phyloP scores from a whole-genome alignment of 164 flowering plant genomes.

The Chloranthus sessilifolius region DNA sequence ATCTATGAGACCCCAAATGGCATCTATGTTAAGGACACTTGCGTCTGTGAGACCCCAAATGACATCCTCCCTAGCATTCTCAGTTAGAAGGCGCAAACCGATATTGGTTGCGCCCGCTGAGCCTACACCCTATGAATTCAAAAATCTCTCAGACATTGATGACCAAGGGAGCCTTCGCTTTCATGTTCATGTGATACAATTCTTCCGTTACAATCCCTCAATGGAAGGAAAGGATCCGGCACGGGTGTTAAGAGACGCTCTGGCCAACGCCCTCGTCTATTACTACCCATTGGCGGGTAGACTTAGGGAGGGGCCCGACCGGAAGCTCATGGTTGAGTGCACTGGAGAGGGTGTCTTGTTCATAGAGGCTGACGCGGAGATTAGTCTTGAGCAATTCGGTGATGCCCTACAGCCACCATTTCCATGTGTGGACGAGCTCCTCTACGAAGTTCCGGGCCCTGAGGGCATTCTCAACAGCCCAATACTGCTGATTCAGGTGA shows the following conservation, averaged over 20 bases:
- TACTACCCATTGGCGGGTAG: slow-evolving; percentile 30
- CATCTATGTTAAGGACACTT: no score
- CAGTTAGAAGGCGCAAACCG: slow-evolving; percentile 1
- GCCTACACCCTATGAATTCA: slow-evolving; percentile 23
- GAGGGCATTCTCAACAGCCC: slow-evolving; percentile 19
- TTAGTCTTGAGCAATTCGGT: slow-evolving; percentile 23
- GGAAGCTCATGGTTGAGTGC: slow-evolving; percentile 20
- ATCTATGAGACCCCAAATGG: no score
- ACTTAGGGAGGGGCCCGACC: slow-evolving; percentile 15
- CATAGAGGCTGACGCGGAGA: slow-evolving; percentile 18
- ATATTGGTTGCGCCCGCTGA: slow-evolving; percentile 15
- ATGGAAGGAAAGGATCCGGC: slow-evolving; percentile 23
- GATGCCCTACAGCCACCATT: slow-evolving; percentile 36
- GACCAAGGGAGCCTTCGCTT: slow-evolving; percentile 25
- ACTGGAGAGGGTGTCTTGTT: slow-evolving; percentile 22
- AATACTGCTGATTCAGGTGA: slow-evolving; percentile 16
- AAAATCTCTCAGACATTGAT: slow-evolving; percentile 28
- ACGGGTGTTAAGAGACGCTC: slow-evolving; percentile 18
- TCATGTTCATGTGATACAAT: slow-evolving; percentile 16
- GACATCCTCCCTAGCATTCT: no score
- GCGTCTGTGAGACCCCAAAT: no score
- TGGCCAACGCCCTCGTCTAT: slow-evolving; percentile 22
- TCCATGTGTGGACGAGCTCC: slow-evolving; percentile 33
- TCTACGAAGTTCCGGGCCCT: slow-evolving; percentile 37
- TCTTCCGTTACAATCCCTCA: slow-evolving; percentile 4